Evolutionary conservation across 148 eudicot species (phyloP), one percentile per base, ranked within the genome.

Genomic region (Arctostaphylos glauca): DNA sequence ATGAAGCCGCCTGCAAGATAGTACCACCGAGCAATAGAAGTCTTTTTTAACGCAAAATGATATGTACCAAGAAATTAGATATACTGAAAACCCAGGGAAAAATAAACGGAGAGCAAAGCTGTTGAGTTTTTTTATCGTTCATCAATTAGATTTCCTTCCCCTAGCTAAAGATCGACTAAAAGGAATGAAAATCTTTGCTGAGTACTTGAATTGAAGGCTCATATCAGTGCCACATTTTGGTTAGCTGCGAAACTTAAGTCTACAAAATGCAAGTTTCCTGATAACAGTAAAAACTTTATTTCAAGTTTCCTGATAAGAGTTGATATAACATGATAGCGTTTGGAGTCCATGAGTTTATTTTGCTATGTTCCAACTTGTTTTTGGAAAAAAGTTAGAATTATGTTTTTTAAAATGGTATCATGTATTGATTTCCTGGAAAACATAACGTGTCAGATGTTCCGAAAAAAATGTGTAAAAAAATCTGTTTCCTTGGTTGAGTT

Each of bases 1-100:
- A 44, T 8, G 67, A 19, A 78, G 80, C 67, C 10, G 19, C 21
- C 80, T 78, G 60, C 80, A 58, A 78, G 48, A 43, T 56, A 16
- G 5, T 9, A 77, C 55, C 25, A 47, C 64, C 49, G 44, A 41
- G 48, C 13, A 76, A 25, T 13, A 14, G 44, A 52, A 49, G 59
- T 52, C 38, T 31, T 52, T 23, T 14, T 46, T 18, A 46, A 3
- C 52, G 50, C 10, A 19, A 8, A 18, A 46, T 9, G 49, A 47
- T 5, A 74, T 9, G 15, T 48, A 21, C 41, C 25, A n/a, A 47
- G 23, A 43, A 5, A 21, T 25, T 7, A 7, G 4, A 9, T 7
- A 6, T 50, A 23, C 41, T 21, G 18, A 23, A 76, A 23, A 21
- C 16, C 31, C 12, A 9, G 0, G 6, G n/a, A 23, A 49, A 14